Conservation (phyloP, 441 rosid species). For the Eruca vesicaria region DNA sequence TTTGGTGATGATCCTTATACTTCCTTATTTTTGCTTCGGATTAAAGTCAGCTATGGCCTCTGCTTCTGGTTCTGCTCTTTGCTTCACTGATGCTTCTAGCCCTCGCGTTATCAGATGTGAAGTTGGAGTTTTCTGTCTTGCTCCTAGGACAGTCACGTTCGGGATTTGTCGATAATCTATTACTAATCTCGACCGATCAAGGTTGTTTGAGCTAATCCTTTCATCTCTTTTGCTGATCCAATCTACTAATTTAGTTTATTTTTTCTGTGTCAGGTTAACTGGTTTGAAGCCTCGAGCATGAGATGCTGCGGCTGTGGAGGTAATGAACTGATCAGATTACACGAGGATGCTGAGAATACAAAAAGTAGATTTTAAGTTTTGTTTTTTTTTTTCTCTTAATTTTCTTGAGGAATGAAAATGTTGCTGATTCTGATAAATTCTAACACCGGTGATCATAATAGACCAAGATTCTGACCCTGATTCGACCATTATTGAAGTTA, state of each 20-base stretch:
- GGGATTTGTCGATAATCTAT: conserved; percentile 37
- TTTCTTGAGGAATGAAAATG: conserved; percentile 34
- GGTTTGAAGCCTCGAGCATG: conserved; percentile 53
- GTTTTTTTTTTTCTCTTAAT: background rate
- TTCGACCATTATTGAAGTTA: conserved; percentile 82
- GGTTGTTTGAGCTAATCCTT: conserved; percentile 34
- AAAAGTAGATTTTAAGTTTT: background rate
- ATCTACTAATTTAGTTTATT: conserved; percentile 9
- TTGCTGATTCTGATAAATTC: conserved; percentile 58
- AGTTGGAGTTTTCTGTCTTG: conserved; percentile 21
- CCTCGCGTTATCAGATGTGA: conserved; percentile 24
- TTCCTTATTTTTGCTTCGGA: conserved; percentile 14
- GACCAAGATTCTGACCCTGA: conserved; percentile 96
- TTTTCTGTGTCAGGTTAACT: conserved; percentile 42
- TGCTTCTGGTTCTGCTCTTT: conserved; percentile 42
- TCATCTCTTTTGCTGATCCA: background rate
- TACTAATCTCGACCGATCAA: conserved; percentile 24
- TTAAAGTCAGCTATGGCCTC: conserved; percentile 53
- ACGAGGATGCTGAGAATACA: background rate
- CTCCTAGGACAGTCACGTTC: conserved; percentile 5
- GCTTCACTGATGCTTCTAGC: conserved; percentile 32
- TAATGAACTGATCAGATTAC: conserved; percentile 32
- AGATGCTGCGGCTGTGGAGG: conserved; percentile 74
- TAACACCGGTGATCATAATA: conserved; percentile 87
- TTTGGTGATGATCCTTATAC: too few relatives aligned